Percentiles rank a stretch among this genome's conserved stretches.
These are phyloP conservation scores for Claviceps cyperi DNA, from an alignment of 2,329 filamentous ascomycete genomes.

Conservation along the genomic window DNA sequence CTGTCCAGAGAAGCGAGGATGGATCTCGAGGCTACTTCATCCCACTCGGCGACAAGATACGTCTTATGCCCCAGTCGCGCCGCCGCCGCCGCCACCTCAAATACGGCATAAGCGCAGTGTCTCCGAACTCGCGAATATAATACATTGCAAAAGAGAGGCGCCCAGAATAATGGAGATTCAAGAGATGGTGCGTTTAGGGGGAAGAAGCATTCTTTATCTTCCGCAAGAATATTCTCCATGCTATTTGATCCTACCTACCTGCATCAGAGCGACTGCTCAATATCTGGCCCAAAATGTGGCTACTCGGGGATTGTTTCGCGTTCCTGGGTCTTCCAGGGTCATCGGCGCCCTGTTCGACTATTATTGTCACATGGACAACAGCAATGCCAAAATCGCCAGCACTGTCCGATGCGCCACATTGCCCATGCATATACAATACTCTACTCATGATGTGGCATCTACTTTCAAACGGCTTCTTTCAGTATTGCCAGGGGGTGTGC, in stretches of 20 bases:
- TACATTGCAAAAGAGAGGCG: slow-evolving; percentile 27
- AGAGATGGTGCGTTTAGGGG: slow-evolving; percentile 47
- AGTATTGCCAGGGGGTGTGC: slow-evolving; percentile 48
- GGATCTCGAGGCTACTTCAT: slow-evolving; percentile 24
- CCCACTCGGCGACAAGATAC: slow-evolving; percentile 8
- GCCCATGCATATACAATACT: slow-evolving; percentile 43
- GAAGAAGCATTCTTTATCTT: slow-evolving; percentile 46
- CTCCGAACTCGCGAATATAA: slow-evolving; percentile 37
- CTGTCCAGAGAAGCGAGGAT: slow-evolving; percentile 19
- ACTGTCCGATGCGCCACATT: slow-evolving; percentile 46
- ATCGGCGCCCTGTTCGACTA: slow-evolving; percentile 49
- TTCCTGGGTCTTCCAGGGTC: slow-evolving; percentile 42
- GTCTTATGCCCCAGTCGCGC: slow-evolving; percentile 2
- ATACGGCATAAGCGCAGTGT: slow-evolving; percentile 35
- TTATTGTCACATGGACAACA: slow-evolving; percentile 37
- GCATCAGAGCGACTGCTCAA: slow-evolving; percentile 51
- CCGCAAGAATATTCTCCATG: slow-evolving; percentile 43
- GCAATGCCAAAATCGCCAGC: slow-evolving; percentile 34
- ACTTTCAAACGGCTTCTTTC: slow-evolving; percentile 52
- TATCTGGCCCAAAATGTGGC: slow-evolving; percentile 42
- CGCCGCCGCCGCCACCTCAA: slow-evolving; percentile 5
- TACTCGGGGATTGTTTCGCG: slow-evolving; percentile 46
- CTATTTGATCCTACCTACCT: slow-evolving; percentile 46
- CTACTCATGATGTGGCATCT: slow-evolving; percentile 51
- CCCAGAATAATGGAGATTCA: slow-evolving; percentile 37